Evolutionary conservation across 768 basidiomycete genomes (phyloP), one percentile per base, ranked within the genome.

Genomic region (Clitopilus hobsonii): DNA sequence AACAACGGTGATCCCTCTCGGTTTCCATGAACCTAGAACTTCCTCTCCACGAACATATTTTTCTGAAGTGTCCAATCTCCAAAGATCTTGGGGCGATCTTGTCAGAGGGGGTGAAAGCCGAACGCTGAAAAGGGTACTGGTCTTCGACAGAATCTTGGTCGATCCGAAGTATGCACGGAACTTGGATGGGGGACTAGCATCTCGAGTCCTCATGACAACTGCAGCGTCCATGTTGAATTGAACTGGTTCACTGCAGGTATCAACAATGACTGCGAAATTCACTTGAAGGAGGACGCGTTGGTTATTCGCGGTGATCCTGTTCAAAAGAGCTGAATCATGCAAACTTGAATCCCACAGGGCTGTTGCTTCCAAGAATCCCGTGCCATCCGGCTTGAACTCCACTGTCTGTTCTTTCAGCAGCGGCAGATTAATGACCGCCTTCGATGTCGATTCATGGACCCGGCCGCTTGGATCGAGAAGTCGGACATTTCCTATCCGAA

Each of bases 31-130:
- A 5, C 80, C 85, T 25, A 98, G 77, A 3, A 77, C 69, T 63
- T 98, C 95, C 67, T 98, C 95, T 6, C 96, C 96, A 45, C 87
- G 81, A 0, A 99, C 94, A 69, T 95, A 98, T 67, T 94, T 95
- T 71, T 91, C 89, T 25, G 91, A 86, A 1, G 96, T 98, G 72
- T 99, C 94, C 51, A 98, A 75, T 36, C 94, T 77, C 97, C 96
- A 98, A 13, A 99, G 76, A 59, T 98, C 94, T 66, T 85, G 85
- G 1, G 92, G 82, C 0, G 89, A 94, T 41, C 92, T 85, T 18
- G 91, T 93, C 57, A 91, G 72, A 14, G 91, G 89, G 11, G 96
- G 94, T 2, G 84, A 84, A 27, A 98, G 77, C 45, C 82, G 79
- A 49, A 98, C 79, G 27, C 77, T 81, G 75, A 95, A 99, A 45